Conservation (phyloP, 139 green algal species). For the Chlamydomonas urium region DNA sequence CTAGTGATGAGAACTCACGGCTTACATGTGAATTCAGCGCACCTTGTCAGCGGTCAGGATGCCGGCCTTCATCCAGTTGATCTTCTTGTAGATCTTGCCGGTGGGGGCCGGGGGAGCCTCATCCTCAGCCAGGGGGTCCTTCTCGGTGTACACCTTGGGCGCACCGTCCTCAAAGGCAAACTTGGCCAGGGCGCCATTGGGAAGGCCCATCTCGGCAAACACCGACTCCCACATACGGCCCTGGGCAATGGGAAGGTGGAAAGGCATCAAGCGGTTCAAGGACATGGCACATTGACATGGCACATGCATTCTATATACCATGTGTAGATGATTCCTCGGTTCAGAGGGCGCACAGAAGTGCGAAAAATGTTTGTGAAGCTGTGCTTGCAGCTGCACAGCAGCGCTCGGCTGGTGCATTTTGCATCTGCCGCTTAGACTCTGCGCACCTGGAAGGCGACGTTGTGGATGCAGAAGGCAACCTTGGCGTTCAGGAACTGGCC, state of each 20-base stretch:
- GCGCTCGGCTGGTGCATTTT: not conserved
- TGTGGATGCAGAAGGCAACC: slow-evolving; percentile 88
- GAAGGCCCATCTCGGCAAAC: slow-evolving; percentile 73
- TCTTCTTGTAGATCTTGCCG: slow-evolving; percentile 67
- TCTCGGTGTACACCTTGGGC: slow-evolving; percentile 64
- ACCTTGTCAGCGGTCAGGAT: slow-evolving; percentile 86
- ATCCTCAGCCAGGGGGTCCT: slow-evolving; percentile 56
- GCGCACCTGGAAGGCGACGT: slow-evolving; percentile 89
- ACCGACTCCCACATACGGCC: slow-evolving; percentile 86
- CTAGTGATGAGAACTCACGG: no score
- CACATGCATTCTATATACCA: no score
- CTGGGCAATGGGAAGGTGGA: no score
- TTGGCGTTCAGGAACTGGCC: slow-evolving; percentile 80
- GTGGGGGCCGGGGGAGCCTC: slow-evolving; percentile 39
- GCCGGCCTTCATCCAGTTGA: slow-evolving; percentile 96
- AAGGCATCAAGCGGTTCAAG: no score
- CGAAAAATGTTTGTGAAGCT: slow-evolving; percentile 6
- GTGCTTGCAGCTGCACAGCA: not conserved
- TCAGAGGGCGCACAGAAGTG: not conserved
- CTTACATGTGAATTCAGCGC: no score
- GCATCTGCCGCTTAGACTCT: not conserved
- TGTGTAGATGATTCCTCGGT: no score
- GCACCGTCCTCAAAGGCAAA: slow-evolving; percentile 88
- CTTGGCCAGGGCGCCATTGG: slow-evolving; percentile 39
- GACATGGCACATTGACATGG: no score